These are phyloP conservation scores for Haplosporangium sp. DNA, from an alignment of 371 early-diverging fungal genomes.

Conservation along the genomic window DNA sequence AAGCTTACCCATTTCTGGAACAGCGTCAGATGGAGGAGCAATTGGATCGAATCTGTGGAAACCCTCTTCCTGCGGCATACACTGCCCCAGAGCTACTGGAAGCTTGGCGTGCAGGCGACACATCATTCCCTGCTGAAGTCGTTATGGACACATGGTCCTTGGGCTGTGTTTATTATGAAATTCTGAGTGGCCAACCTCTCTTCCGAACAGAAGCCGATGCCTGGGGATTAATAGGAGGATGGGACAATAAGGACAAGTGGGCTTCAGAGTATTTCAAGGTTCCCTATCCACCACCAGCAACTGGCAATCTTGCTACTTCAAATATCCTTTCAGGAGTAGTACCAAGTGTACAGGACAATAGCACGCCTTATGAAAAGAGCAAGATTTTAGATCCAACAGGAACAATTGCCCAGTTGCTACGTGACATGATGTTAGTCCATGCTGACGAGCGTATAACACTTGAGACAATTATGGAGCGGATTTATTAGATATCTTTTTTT, in stretches of 20 bases:
- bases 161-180: slow-evolving; percentile 52
- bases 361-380: slow-evolving; percentile 21
- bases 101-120: slow-evolving; percentile 47
- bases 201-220: slow-evolving; percentile 47
- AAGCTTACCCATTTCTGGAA: slow-evolving; percentile 35
- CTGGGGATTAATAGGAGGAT: slow-evolving; percentile 49
- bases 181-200: slow-evolving; percentile 33
- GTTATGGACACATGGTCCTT: slow-evolving; percentile 52
- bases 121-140: slow-evolving; percentile 42
- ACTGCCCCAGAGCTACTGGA: slow-evolving; percentile 51
- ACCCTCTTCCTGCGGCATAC: slow-evolving; percentile 49
- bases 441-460: slow-evolving; percentile 39
- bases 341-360: slow-evolving; percentile 5
- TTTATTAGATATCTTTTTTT: slow-evolving; percentile 18
- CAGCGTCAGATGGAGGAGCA: slow-evolving; percentile 37
- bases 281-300: slow-evolving; percentile 33
- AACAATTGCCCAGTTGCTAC: slow-evolving; percentile 30
- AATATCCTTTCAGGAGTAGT: neutral
- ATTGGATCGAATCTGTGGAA: slow-evolving; percentile 39
- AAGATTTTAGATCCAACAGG: slow-evolving; percentile 45
- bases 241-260: slow-evolving; percentile 28
- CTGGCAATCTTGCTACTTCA: neutral
- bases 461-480: slow-evolving; percentile 46
- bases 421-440: slow-evolving; percentile 26
- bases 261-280: slow-evolving; percentile 21